Conservation (phyloP, 73 alveolate species). For the Stentor roeselii region DNA sequence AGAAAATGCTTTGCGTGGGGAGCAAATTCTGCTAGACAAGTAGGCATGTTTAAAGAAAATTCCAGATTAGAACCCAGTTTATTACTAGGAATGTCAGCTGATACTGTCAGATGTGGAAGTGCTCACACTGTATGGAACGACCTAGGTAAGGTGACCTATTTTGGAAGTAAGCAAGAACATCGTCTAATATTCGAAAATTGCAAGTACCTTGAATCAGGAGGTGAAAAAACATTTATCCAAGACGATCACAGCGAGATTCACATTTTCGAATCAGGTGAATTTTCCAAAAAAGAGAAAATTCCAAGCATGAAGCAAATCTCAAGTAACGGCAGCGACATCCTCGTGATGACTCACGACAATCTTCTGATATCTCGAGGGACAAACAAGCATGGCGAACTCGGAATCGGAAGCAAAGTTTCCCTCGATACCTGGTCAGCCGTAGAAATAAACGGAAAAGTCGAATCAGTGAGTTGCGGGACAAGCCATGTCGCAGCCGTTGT, state of each 20-base stretch:
- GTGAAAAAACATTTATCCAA: background rate
- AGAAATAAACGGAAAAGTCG: background rate
- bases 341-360: background rate
- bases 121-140: conserved; percentile 1
- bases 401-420: background rate
- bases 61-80: background rate
- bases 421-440: background rate
- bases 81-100: background rate
- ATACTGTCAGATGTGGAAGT: background rate
- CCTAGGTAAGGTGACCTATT: background rate
- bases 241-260: background rate
- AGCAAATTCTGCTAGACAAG: background rate
- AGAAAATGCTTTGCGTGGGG: conserved; percentile 2
- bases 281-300: background rate
- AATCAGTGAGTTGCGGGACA: background rate
- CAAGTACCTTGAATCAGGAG: background rate
- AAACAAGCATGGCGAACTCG: conserved; percentile 2
- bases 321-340: background rate
- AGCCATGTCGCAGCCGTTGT: background rate
- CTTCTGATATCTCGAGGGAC: background rate
- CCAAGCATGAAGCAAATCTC: background rate
- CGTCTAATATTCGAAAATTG: background rate
- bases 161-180: background rate
- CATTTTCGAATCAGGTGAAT: background rate
- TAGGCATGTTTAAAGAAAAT: background rate